Evolutionary conservation across 148 eudicot species (phyloP).

Genomic region (Pouteria glomerata): DNA sequence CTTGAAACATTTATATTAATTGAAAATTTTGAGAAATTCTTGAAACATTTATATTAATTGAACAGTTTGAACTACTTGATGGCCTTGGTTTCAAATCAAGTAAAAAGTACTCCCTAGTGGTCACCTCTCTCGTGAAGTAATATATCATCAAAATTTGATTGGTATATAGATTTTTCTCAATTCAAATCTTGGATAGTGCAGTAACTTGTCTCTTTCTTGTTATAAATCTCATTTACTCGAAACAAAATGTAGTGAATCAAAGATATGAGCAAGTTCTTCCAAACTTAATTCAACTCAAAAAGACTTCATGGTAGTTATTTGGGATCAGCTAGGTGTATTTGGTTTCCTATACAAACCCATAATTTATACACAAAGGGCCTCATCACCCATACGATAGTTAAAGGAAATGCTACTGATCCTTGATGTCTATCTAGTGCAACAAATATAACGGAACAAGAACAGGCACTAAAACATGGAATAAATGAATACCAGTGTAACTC

Average conservation of each 20-base stretch:
- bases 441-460: not conserved
- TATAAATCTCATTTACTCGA: not conserved
- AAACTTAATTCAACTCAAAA: not conserved
- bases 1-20: too few relatives aligned
- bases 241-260: not conserved
- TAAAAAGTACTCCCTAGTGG: not conserved
- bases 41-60: not conserved
- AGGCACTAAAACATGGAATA: not conserved
- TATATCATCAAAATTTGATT: not conserved
- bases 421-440: not conserved
- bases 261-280: not conserved
- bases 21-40: too few relatives aligned
- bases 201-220: not conserved
- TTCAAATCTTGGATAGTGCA: not conserved
- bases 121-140: not conserved
- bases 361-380: not conserved
- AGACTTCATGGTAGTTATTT: not conserved
- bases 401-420: not conserved
- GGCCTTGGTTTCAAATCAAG: not conserved
- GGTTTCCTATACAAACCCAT: not conserved
- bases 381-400: not conserved
- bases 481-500: constrained; percentile 80
- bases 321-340: not conserved
- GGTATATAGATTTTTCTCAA: not conserved
- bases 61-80: not conserved